Conservation (phyloP, 208 protist species). For the Willaertia magna region DNA sequence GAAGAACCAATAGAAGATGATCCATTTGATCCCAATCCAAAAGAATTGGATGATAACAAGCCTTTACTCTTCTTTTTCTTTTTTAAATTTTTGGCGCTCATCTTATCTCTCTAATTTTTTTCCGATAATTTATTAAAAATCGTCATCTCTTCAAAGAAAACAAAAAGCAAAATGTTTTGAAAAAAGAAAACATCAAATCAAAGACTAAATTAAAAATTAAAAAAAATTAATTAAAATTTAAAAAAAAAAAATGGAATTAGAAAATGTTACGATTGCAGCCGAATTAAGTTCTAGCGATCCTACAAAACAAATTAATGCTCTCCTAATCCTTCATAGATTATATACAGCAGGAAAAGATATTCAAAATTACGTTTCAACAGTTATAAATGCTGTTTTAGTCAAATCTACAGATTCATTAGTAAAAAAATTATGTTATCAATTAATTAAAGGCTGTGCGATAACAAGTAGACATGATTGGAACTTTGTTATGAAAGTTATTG, state of each 20-base stretch:
- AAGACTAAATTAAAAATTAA: too few relatives aligned
- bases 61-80: too few relatives aligned
- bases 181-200: too few relatives aligned
- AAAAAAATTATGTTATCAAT: constrained; percentile 6
- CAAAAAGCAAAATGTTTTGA: too few relatives aligned
- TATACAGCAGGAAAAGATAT: neutral
- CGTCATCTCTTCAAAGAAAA: too few relatives aligned
- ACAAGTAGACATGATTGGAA: neutral
- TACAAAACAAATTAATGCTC: neutral
- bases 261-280: neutral
- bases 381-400: neutral
- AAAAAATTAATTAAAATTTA: too few relatives aligned
- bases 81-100: too few relatives aligned
- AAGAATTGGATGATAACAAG: too few relatives aligned
- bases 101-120: too few relatives aligned
- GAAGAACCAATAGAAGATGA: too few relatives aligned
- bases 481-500: constrained; percentile 1
- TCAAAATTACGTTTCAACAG: neutral
- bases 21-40: too few relatives aligned
- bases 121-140: too few relatives aligned
- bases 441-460: neutral
- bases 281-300: neutral
- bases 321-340: neutral
- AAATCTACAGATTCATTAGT: neutral
- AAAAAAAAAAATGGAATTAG: constrained; percentile 8